Evolutionary conservation across 208 protist species (phyloP).

Genomic region (Leishmania mexicana): DNA sequence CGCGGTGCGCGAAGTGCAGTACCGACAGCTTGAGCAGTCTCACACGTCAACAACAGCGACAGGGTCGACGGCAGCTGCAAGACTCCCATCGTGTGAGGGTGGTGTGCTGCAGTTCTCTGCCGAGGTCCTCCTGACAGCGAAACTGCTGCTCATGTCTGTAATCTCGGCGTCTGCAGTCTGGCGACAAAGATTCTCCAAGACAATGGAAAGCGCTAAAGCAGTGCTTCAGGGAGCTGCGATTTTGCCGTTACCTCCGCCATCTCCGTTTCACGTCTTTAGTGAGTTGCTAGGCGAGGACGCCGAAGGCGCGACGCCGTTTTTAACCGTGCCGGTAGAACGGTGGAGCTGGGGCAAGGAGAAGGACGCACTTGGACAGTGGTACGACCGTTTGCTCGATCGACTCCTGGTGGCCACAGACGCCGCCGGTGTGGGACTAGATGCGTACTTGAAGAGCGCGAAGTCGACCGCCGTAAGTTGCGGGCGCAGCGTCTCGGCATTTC

Average conservation of each 20-base stretch:
- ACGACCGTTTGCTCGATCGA: slow-evolving; percentile 38
- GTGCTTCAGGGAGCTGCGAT: background rate
- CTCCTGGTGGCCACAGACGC: slow-evolving; percentile 13
- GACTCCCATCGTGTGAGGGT: background rate
- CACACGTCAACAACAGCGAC: background rate
- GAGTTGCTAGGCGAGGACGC: slow-evolving; percentile 15
- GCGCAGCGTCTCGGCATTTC: slow-evolving; percentile 14
- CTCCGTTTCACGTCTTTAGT: slow-evolving; percentile 4
- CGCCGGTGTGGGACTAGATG: slow-evolving; percentile 18
- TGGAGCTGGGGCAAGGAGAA: slow-evolving; percentile 32
- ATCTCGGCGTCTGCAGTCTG: slow-evolving; percentile 40
- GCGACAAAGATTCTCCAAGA: slow-evolving; percentile 12
- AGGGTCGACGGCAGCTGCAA: background rate
- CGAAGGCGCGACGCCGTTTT: slow-evolving; percentile 3
- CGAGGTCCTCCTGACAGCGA: slow-evolving; percentile 43
- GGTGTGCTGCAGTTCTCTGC: slow-evolving; percentile 13
- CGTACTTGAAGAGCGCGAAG: slow-evolving; percentile 27
- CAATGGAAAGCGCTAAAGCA: background rate
- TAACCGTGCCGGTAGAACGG: slow-evolving; percentile 35
- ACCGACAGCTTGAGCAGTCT: slow-evolving; percentile 40
- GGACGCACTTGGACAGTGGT: slow-evolving; percentile 47
- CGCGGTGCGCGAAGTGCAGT: slow-evolving; percentile 55
- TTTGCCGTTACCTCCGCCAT: background rate
- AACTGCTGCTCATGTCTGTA: slow-evolving; percentile 52
- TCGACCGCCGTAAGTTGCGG: slow-evolving; percentile 8